Conservation (phyloP, 257 asterid genomes). For the Capsicum chinense region DNA sequence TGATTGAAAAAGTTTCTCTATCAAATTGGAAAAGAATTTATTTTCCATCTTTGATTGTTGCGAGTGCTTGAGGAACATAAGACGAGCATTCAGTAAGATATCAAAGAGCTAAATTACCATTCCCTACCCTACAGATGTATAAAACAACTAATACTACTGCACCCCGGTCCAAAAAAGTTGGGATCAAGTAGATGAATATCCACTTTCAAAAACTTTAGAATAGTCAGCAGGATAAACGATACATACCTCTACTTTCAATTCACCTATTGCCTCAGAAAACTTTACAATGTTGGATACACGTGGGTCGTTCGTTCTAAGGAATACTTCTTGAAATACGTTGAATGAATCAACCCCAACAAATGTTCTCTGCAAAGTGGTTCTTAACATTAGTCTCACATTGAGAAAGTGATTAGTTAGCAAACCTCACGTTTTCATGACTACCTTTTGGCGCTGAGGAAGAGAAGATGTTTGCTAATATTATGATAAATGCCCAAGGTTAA, state of each 20-base stretch:
- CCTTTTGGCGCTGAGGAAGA: neutral
- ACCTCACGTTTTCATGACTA: neutral
- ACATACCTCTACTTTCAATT: constrained; percentile 91
- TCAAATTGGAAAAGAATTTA: constrained; percentile 86
- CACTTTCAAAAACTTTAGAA: neutral
- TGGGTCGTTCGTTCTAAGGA: constrained; percentile 70
- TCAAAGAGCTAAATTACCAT: neutral
- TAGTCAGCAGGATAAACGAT: neutral
- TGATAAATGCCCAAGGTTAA: neutral
- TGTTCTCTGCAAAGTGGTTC: constrained; percentile 63
- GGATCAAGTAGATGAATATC: neutral
- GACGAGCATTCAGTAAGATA: neutral
- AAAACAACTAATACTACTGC: neutral
- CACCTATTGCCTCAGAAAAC: constrained; percentile 77
- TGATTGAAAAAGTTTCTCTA: constrained; percentile 83
- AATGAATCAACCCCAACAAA: constrained; percentile 93
- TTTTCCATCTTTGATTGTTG: constrained; percentile 67
- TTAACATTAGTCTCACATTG: neutral
- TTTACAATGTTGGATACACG: constrained; percentile 87
- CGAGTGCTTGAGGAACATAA: constrained; percentile 61
- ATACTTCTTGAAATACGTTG: constrained; percentile 86
- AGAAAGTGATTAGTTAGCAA: neutral
- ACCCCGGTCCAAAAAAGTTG: neutral
- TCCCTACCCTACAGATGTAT: neutral
- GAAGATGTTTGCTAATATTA: neutral